phyloP scores from a whole-genome alignment of 2,329 filamentous ascomycete genomes.

The Xylariaceae sp. region DNA sequence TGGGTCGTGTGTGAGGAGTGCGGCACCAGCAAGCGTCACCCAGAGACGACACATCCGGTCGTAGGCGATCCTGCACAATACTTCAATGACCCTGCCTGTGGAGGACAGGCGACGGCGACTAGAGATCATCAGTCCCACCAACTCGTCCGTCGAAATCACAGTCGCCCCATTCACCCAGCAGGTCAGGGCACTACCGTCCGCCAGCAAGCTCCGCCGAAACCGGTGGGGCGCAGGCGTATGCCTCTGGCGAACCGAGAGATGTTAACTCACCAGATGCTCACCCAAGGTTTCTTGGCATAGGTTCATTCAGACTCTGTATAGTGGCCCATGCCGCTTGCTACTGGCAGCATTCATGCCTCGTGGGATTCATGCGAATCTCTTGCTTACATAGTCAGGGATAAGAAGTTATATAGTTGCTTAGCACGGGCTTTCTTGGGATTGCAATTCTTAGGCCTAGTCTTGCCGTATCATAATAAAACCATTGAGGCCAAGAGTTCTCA shows the following conservation, averaged over 20 bases:
- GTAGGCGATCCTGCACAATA: constrained; percentile 24
- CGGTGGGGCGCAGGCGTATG: constrained; percentile 19
- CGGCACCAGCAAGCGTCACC: constrained; percentile 21
- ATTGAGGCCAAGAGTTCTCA: too few relatives aligned
- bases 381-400: too few relatives aligned
- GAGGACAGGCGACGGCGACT: constrained; percentile 3
- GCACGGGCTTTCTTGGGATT: too few relatives aligned
- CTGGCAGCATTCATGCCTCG: too few relatives aligned
- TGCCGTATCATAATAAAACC: too few relatives aligned
- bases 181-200: too few relatives aligned
- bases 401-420: too few relatives aligned
- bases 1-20: constrained; percentile 28
- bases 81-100: constrained; percentile 21
- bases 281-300: constrained; percentile 22
- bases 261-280: constrained; percentile 25
- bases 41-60: constrained; percentile 12
- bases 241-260: constrained; percentile 22
- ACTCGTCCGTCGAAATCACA: neutral
- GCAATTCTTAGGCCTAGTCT: too few relatives aligned
- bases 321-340: too few relatives aligned
- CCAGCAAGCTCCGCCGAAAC: constrained; percentile 10
- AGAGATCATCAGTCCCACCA: constrained; percentile 11
- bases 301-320: too few relatives aligned
- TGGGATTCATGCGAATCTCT: too few relatives aligned
- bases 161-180: too few relatives aligned